Evolutionary conservation across 495 filamentous ascomycete species (phyloP), one percentile per base, ranked within the genome.

Genomic region (Amphirosellinia nigrospora): DNA sequence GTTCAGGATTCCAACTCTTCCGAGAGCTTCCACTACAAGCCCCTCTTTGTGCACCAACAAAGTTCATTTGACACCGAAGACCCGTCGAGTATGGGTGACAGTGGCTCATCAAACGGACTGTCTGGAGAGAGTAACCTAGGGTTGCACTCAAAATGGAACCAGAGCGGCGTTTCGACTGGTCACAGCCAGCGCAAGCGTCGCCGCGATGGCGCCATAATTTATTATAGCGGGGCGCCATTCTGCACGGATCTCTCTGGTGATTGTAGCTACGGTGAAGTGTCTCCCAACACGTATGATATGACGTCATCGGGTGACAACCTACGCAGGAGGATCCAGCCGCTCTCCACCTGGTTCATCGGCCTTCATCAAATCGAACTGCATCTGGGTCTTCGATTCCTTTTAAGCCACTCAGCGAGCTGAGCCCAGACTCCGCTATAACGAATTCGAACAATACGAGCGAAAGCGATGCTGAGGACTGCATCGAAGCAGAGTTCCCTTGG

Each of bases 201-300:
- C 15, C 84, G 84, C 21, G 89, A 88, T 73, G 92, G 93, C 15
- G 90, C 92, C 23, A 93, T 94, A 72, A 91, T 93, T 58, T 95
- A 91, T 75, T 95, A 94, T 78, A 91, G 89, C 65, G 87, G 88
- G 30, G 89, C 89, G 7, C 85, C 83, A 1, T 95, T 94, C 76
- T 94, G 88, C 78, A 93, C 89, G 15, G 92, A 95, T 80, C 83
- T 94, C 5, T 91, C 88, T 56, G 86, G 89, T n/a, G 89, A 92
- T 73, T 69, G 73, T 69, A 66, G 70, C 74, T 68, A 73, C 68
- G 70, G 72, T 2, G 79, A 81, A 53, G 70, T 74, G 39, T 86
- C 78, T 5, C 76, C 76, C 55, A 75, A 70, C 65, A 81, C 74
- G 1, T 81, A 79, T 73, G 76, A 75, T 62, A 81, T 82, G 75